Percentiles rank a stretch among this genome's conserved stretches.
Conservation (phyloP, 768 basidiomycete genomes). For the Lepiota brunneoincarnata region DNA sequence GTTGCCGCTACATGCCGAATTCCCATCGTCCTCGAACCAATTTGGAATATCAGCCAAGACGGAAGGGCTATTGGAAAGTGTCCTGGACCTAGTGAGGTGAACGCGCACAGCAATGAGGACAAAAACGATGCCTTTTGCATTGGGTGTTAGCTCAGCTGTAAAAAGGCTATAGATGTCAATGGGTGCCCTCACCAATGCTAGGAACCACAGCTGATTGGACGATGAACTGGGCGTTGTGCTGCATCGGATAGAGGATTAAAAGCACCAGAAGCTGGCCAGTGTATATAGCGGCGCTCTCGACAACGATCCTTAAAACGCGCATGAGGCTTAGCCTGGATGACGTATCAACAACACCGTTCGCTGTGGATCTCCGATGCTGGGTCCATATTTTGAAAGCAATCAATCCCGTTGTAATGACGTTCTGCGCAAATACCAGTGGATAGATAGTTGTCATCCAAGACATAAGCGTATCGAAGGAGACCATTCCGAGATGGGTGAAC, state of each 20-base stretch:
- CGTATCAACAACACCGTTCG: conserved; percentile 17
- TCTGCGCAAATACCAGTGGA: conserved; percentile 24
- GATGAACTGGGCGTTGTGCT: conserved; percentile 23
- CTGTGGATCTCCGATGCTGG: conserved; percentile 22
- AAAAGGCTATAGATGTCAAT: background rate
- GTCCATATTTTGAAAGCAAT: conserved; percentile 25
- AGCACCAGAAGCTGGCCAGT: conserved; percentile 24
- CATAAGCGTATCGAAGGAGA: conserved; percentile 3
- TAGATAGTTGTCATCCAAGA: conserved; percentile 22
- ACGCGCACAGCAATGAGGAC: conserved; percentile 27
- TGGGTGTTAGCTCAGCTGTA: background rate
- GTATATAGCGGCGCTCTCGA: conserved; percentile 31
- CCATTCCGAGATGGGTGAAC: conserved; percentile 20
- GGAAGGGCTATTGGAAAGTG: conserved; percentile 14
- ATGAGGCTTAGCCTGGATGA: conserved; percentile 16
- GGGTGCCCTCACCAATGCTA: conserved; percentile 22
- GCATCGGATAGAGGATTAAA: conserved; percentile 23
- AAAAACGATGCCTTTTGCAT: conserved; percentile 27
- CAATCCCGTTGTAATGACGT: conserved; percentile 25
- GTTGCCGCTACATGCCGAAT: background rate
- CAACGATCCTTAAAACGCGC: conserved; percentile 23
- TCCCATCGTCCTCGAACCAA: conserved; percentile 17
- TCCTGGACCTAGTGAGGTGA: conserved; percentile 20
- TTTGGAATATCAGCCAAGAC: conserved; percentile 15
- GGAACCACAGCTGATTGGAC: conserved; percentile 25